phyloP scores from a whole-genome alignment of 805 yeast genomes.

The Kregervanrija delftensis region DNA sequence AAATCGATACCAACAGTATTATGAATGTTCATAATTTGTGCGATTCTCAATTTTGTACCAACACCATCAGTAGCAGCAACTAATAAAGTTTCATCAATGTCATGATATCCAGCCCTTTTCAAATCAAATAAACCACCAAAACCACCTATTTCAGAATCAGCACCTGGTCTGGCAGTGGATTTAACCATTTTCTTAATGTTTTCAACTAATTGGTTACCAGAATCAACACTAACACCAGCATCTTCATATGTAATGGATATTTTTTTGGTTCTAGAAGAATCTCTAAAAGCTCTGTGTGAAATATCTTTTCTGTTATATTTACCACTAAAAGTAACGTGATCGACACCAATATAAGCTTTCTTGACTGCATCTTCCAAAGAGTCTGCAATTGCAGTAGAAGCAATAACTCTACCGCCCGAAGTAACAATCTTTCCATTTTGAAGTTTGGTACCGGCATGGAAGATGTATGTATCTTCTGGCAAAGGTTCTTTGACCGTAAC shows the following conservation, averaged over 20 bases:
- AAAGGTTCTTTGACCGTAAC: constrained; percentile 48
- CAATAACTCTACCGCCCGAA: constrained; percentile 95
- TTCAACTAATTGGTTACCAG: constrained; percentile 86
- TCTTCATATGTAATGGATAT: constrained; percentile 76
- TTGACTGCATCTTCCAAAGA: constrained; percentile 75
- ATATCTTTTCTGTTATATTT: constrained; percentile 88
- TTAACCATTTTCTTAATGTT: constrained; percentile 85
- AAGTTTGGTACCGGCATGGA: constrained; percentile 91
- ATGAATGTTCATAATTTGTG: constrained; percentile 82
- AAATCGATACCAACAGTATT: constrained; percentile 98
- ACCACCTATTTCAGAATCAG: constrained; percentile 97
- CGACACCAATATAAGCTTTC: constrained; percentile 81
- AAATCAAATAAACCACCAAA: constrained; percentile 96
- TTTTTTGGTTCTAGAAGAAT: constrained; percentile 23
- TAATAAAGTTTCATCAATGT: constrained; percentile 67
- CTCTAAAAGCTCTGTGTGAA: constrained; percentile 92
- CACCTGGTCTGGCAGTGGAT: constrained; percentile 91
- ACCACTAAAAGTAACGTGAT: constrained; percentile 60
- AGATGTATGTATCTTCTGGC: constrained; percentile 61
- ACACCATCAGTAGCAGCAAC: constrained; percentile 99
- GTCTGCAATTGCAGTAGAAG: constrained; percentile 79
- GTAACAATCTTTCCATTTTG: constrained; percentile 55
- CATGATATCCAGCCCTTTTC: constrained; percentile 74
- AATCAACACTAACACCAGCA: constrained; percentile 97
- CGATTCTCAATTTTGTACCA: constrained; percentile 93